These are phyloP conservation scores for Arachnomyces sp. DNA, from an alignment of 2,329 filamentous ascomycete genomes.

Conservation along the genomic window DNA sequence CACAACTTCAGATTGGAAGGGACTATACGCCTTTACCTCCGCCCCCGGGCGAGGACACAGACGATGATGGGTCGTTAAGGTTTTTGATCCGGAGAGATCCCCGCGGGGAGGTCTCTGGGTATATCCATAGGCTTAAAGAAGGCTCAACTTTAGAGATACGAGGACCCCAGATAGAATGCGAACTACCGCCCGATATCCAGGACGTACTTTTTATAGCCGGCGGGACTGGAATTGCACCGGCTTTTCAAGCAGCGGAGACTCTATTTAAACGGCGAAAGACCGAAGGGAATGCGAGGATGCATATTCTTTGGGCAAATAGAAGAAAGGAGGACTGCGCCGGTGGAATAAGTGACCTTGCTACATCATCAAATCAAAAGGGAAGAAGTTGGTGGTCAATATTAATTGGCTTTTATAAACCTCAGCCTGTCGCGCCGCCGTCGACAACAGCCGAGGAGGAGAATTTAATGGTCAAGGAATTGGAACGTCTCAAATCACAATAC, in stretches of 20 bases:
- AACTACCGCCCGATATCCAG: slow-evolving; percentile 47
- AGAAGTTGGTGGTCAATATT: slow-evolving; percentile 24
- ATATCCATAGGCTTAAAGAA: slow-evolving; percentile 58
- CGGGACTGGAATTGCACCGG: slow-evolving; percentile 86
- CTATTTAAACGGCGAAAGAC: slow-evolving; percentile 36
- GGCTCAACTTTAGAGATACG: slow-evolving; percentile 65
- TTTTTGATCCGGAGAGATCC: slow-evolving; percentile 73
- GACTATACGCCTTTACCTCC: slow-evolving; percentile 84
- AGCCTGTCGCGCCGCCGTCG: slow-evolving; percentile 3
- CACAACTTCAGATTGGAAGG: slow-evolving; percentile 82
- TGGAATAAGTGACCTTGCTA: slow-evolving; percentile 46
- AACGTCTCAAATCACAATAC: slow-evolving; percentile 52
- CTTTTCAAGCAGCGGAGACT: slow-evolving; percentile 67
- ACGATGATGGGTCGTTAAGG: slow-evolving; percentile 44
- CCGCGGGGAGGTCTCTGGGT: slow-evolving; percentile 78
- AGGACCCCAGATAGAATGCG: slow-evolving; percentile 67
- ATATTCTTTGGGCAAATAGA: slow-evolving; percentile 77
- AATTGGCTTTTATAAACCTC: slow-evolving; percentile 14
- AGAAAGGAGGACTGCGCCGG: slow-evolving; percentile 57
- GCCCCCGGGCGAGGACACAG: slow-evolving; percentile 8
- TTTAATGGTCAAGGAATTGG: slow-evolving; percentile 55
- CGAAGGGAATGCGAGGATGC: slow-evolving; percentile 43
- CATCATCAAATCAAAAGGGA: slow-evolving; percentile 7
- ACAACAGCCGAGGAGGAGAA: slow-evolving; percentile 10
- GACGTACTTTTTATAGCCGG: slow-evolving; percentile 78